Evolutionary conservation across 202 grass and related monocot genomes (phyloP).

Genomic region (Saccharum hybrid): DNA sequence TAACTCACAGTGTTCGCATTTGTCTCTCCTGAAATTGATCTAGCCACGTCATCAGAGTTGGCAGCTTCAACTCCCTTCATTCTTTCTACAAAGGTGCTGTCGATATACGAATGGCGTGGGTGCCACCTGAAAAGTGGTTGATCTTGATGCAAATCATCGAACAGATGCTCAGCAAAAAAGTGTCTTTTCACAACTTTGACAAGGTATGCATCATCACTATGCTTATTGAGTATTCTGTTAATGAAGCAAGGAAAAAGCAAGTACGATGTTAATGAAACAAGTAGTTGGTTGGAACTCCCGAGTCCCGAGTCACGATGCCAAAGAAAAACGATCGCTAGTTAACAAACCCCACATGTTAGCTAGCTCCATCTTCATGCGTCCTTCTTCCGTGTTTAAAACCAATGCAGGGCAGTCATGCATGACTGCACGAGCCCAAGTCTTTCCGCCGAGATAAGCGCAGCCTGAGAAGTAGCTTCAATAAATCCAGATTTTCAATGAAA

Average conservation of each 20-base stretch:
- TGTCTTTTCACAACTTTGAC: conserved; percentile 51
- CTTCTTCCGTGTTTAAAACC: conserved; percentile 35
- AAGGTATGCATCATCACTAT: conserved; percentile 44
- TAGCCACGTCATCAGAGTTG: background rate
- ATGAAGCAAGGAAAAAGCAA: background rate
- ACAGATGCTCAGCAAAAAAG: conserved; percentile 67
- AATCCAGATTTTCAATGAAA: conserved; percentile 23
- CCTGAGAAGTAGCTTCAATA: conserved; percentile 45
- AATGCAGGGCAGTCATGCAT: background rate
- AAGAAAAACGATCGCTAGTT: background rate
- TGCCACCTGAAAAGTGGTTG: conserved; percentile 54
- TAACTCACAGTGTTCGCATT: conserved; percentile 19
- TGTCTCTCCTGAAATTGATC: conserved; percentile 37
- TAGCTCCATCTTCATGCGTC: conserved; percentile 59
- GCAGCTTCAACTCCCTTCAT: conserved; percentile 41
- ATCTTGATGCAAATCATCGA: conserved; percentile 64
- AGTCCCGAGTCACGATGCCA: background rate
- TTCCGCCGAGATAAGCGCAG: background rate
- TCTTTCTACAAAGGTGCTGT: conserved; percentile 45
- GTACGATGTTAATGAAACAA: conserved; percentile 19
- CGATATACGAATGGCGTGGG: conserved; percentile 47
- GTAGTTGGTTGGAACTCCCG: conserved; percentile 30
- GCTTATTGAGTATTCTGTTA: conserved; percentile 70
- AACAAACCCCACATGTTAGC: conserved; percentile 60
- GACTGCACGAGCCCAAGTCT: background rate